Evolutionary conservation across 768 basidiomycete genomes (phyloP).

Genomic region (Phanerochaete sordida): DNA sequence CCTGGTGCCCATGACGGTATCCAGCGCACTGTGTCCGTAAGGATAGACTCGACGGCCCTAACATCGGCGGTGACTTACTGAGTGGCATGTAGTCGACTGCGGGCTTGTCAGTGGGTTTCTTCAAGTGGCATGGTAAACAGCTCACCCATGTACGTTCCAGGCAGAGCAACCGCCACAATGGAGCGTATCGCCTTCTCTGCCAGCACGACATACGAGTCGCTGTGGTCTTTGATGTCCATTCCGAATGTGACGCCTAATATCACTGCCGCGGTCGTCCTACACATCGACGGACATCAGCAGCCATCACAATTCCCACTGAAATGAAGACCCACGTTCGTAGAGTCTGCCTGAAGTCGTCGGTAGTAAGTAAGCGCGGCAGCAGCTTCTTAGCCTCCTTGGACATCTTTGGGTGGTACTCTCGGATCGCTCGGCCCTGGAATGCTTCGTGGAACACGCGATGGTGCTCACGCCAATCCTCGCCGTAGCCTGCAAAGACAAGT

Average conservation of each 20-base stretch:
- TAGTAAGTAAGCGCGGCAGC: conserved; percentile 22
- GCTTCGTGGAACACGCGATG: conserved; percentile 7
- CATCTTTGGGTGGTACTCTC: conserved; percentile 20
- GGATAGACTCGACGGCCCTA: too few relatives aligned
- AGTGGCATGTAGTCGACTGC: conserved; percentile 10
- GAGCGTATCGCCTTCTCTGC: conserved; percentile 9
- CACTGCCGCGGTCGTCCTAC: conserved; percentile 11
- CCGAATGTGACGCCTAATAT: conserved; percentile 16
- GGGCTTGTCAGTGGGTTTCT: background rate
- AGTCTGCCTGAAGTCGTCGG: conserved; percentile 19
- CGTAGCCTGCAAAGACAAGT: conserved; percentile 8
- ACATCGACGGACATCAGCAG: background rate
- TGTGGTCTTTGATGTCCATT: conserved; percentile 11
- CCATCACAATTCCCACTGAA: background rate
- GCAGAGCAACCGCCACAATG: background rate
- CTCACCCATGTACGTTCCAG: conserved; percentile 10
- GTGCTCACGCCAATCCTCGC: conserved; percentile 5
- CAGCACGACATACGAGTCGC: conserved; percentile 15
- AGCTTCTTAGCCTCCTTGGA: conserved; percentile 23
- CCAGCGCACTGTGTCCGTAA: conserved; percentile 20
- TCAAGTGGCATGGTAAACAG: background rate
- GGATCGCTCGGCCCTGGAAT: conserved; percentile 5
- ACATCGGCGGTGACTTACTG: too few relatives aligned
- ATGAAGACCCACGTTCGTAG: background rate
- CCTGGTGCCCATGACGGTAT: conserved; percentile 22